Conservation (phyloP, 345 rosid species). For the Rhizophora mangle region DNA sequence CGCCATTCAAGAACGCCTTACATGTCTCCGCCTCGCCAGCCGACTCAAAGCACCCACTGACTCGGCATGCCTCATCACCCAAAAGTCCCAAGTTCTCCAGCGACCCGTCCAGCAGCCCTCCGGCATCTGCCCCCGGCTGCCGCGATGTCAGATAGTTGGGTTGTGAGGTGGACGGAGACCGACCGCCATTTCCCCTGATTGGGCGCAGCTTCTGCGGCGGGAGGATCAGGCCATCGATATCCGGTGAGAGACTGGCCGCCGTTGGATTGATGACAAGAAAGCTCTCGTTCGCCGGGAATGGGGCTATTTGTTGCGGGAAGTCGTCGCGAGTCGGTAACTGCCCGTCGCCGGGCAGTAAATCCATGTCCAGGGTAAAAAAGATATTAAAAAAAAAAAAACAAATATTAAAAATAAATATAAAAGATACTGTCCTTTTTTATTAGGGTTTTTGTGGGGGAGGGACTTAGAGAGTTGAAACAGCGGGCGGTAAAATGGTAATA, state of each 20-base stretch:
- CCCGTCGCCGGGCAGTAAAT: slow-evolving; percentile 48
- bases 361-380: slow-evolving; percentile 31
- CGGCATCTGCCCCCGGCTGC: slow-evolving; percentile 7
- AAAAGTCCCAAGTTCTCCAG: slow-evolving; percentile 31
- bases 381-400: neutral
- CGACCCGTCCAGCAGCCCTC: slow-evolving; percentile 24
- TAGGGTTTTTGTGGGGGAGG: neutral
- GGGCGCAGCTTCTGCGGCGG: slow-evolving; percentile 71
- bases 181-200: slow-evolving; percentile 39
- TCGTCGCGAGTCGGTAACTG: slow-evolving; percentile 22
- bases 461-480: slow-evolving; percentile 7
- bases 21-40: slow-evolving; percentile 25
- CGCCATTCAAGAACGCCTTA: slow-evolving; percentile 17
- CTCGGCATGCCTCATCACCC: slow-evolving; percentile 26
- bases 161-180: slow-evolving; percentile 27
- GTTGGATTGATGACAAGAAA: slow-evolving; percentile 16
- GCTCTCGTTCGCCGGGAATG: slow-evolving; percentile 35
- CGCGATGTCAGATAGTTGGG: slow-evolving; percentile 12
- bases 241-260: slow-evolving; percentile 1
- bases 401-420: neutral
- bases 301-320: slow-evolving; percentile 39
- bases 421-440: slow-evolving; percentile 9
- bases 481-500: neutral
- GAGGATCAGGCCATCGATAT: slow-evolving; percentile 14
- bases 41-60: slow-evolving; percentile 29